Conservation (phyloP, 345 rosid species). For the Viola odorata region DNA sequence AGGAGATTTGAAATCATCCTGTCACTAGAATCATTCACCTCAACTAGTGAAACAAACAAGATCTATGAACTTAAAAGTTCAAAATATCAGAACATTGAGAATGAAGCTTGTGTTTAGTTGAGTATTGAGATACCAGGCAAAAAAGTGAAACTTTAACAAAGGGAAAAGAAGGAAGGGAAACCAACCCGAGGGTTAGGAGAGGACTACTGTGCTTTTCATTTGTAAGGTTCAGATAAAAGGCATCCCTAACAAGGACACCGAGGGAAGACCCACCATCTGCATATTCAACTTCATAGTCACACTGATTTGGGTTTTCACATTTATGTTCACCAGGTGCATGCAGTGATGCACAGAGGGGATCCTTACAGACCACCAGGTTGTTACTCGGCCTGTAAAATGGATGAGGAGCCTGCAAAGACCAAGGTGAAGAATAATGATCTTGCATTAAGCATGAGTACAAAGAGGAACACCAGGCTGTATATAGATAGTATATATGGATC, state of each 20-base stretch:
- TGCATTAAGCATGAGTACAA: too few species aligned
- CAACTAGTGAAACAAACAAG: neutral
- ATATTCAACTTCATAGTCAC: conserved; percentile 85
- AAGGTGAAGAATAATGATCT: neutral
- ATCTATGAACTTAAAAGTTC: neutral
- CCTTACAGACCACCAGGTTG: conserved; percentile 59
- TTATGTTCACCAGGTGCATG: conserved; percentile 43
- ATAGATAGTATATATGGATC: too few species aligned
- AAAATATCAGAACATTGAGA: too few species aligned
- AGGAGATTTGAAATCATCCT: too few species aligned
- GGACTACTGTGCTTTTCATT: conserved; percentile 48
- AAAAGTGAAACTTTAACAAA: neutral
- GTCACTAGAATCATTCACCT: too few species aligned
- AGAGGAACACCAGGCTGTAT: too few species aligned
- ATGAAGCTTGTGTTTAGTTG: too few species aligned
- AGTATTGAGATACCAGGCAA: neutral
- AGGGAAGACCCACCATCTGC: conserved; percentile 93
- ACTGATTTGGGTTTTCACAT: conserved; percentile 58
- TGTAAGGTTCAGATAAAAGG: conserved; percentile 56
- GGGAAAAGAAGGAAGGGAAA: conserved; percentile 6
- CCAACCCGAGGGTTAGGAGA: conserved; percentile 72
- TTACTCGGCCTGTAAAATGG: conserved; percentile 68
- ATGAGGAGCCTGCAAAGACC: conserved; percentile 68
- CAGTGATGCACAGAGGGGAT: conserved; percentile 75
- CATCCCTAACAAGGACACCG: conserved; percentile 82